Conservation (phyloP, 2,329 filamentous ascomycete genomes). For the Rutstroemia sp. region DNA sequence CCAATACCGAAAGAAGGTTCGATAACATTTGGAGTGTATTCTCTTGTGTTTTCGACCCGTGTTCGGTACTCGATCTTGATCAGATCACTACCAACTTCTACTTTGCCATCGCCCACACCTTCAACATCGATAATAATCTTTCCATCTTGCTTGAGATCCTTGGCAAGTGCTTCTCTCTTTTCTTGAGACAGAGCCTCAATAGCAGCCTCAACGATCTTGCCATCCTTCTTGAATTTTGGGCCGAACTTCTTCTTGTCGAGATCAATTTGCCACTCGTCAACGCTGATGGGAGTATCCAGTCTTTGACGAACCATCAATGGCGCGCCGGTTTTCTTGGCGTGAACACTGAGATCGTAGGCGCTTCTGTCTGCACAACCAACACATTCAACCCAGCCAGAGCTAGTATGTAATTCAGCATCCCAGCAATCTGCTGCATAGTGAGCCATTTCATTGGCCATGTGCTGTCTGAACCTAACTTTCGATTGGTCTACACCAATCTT, state of each 20-base stretch:
- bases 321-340: slow-evolving; percentile 85
- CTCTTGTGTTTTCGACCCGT: slow-evolving; percentile 72
- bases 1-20: slow-evolving; percentile 98
- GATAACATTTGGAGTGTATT: slow-evolving; percentile 93
- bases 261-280: slow-evolving; percentile 84
- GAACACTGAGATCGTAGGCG: slow-evolving; percentile 88
- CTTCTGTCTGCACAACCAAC: slow-evolving; percentile 94
- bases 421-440: slow-evolving; percentile 97
- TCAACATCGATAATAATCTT: slow-evolving; percentile 73
- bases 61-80: slow-evolving; percentile 79
- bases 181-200: slow-evolving; percentile 65
- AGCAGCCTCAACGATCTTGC: slow-evolving; percentile 74
- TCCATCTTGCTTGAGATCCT: slow-evolving; percentile 64
- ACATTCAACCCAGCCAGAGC: slow-evolving; percentile 96
- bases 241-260: slow-evolving; percentile 95
- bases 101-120: slow-evolving; percentile 59
- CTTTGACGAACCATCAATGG: slow-evolving; percentile 79
- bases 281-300: slow-evolving; percentile 65
- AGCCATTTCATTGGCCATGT: slow-evolving; percentile 86
- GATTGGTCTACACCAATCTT: slow-evolving; percentile 79
- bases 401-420: slow-evolving; percentile 90
- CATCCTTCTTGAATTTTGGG: slow-evolving; percentile 90
- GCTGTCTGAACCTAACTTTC: slow-evolving; percentile 94
- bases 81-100: slow-evolving; percentile 71
- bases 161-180: slow-evolving; percentile 69